phyloP scores from a whole-genome alignment of 192 early-diverging fungal genomes.

The Coemansia sp. region DNA sequence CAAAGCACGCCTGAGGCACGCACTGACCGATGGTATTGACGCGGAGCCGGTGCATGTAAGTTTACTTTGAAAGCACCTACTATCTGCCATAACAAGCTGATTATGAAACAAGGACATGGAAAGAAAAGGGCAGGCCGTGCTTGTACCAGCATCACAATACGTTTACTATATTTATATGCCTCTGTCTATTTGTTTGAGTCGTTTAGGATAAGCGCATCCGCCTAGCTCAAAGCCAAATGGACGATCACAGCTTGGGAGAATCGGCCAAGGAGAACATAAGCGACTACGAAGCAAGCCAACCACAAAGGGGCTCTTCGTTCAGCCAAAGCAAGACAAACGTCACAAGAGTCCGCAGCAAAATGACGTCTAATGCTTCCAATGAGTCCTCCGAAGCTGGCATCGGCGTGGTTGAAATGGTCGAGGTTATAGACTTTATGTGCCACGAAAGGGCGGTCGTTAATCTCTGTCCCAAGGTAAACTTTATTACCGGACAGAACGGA shows the following conservation, averaged over 20 bases:
- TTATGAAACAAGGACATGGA: background rate
- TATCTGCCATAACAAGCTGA: background rate
- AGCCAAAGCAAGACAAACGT: conserved; percentile 27
- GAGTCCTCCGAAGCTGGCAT: conserved; percentile 43
- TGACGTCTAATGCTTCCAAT: conserved; percentile 2
- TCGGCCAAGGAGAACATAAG: background rate
- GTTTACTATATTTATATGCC: background rate
- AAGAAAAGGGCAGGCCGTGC: too few species aligned
- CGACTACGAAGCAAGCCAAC: background rate
- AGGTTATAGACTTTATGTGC: conserved; percentile 95
- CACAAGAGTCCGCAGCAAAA: conserved; percentile 27
- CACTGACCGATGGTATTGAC: conserved; percentile 6
- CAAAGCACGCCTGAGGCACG: conserved; percentile 36
- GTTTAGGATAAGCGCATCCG: conserved; percentile 26
- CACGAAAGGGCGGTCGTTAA: conserved; percentile 78
- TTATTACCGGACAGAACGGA: conserved; percentile 96
- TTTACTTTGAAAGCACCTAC: background rate
- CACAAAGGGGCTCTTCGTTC: background rate
- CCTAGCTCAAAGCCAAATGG: conserved; percentile 2
- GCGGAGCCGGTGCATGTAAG: conserved; percentile 8
- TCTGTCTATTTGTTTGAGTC: background rate
- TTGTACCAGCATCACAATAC: background rate
- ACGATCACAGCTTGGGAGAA: background rate
- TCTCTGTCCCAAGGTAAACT: conserved; percentile 90
- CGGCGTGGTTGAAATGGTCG: conserved; percentile 81